A percentile compares a stretch with the other conserved stretches of the same genome.
phyloP scores from a whole-genome alignment of 768 basidiomycete species.

The Pholiota microspora region DNA sequence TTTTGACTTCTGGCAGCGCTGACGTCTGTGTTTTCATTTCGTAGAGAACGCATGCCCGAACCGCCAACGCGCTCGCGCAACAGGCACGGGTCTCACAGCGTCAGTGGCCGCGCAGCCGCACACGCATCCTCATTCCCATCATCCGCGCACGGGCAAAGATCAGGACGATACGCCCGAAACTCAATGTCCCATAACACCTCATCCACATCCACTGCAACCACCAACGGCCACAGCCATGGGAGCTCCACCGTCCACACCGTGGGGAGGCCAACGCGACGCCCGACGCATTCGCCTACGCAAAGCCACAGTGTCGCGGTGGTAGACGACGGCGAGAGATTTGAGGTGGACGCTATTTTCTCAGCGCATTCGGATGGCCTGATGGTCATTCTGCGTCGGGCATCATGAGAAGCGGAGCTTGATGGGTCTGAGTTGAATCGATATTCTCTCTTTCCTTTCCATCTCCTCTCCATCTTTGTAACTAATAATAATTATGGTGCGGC shows the following conservation, averaged over 20 bases:
- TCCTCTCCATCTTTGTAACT: not conserved
- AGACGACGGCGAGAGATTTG: constrained; percentile 38
- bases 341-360: constrained; percentile 81
- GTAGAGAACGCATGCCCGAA: constrained; percentile 12
- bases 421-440: not conserved
- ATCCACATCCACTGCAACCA: no score
- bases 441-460: not conserved
- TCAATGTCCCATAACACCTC: not conserved
- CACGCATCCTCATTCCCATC: not conserved
- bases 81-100: constrained; percentile 2
- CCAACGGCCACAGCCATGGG: no score
- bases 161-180: not conserved
- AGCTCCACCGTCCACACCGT: not conserved
- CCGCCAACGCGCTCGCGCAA: not conserved
- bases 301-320: no score
- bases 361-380: constrained; percentile 84
- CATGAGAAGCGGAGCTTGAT: constrained; percentile 1
- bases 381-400: constrained; percentile 65
- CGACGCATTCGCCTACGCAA: constrained; percentile 13
- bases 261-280: not conserved
- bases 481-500: no score
- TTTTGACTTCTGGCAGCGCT: not conserved
- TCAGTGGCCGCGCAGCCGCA: not conserved
- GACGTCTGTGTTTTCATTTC: not conserved
- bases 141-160: not conserved